Percentiles rank a stretch among this genome's conserved stretches.
Conservation (phyloP, 176 grass and related monocot species). For the Zoysia japonica region DNA sequence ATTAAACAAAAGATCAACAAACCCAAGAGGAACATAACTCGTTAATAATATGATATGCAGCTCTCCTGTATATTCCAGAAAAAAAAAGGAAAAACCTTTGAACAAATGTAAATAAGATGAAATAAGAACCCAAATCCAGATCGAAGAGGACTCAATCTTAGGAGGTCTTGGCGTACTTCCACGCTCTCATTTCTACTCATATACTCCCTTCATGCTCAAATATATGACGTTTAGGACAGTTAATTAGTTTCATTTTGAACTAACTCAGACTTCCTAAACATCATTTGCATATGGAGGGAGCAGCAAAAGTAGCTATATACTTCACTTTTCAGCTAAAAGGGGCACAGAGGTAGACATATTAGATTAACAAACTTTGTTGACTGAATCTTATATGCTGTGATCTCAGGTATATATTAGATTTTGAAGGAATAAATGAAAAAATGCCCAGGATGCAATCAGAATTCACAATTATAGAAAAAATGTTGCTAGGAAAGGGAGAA, state of each 20-base stretch:
- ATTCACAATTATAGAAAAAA: constrained; percentile 1
- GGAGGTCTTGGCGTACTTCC: background rate
- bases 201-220: background rate
- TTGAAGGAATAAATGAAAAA: background rate
- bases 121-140: background rate
- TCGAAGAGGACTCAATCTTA: background rate
- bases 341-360: background rate
- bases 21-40: background rate
- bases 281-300: background rate
- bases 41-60: no score
- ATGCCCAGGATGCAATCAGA: background rate
- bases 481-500: constrained; percentile 30
- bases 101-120: background rate
- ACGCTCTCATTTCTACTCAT: background rate
- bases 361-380: background rate
- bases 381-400: background rate
- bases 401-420: background rate
- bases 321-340: background rate
- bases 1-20: background rate
- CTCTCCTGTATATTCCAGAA: no score
- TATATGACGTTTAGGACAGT: background rate
- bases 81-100: no score
- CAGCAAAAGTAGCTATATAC: background rate
- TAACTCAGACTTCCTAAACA: background rate
- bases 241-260: background rate